Evolutionary conservation across 805 yeast genomes (phyloP), one percentile per base, ranked within the genome.

Genomic region (Barnettozyma populi): DNA sequence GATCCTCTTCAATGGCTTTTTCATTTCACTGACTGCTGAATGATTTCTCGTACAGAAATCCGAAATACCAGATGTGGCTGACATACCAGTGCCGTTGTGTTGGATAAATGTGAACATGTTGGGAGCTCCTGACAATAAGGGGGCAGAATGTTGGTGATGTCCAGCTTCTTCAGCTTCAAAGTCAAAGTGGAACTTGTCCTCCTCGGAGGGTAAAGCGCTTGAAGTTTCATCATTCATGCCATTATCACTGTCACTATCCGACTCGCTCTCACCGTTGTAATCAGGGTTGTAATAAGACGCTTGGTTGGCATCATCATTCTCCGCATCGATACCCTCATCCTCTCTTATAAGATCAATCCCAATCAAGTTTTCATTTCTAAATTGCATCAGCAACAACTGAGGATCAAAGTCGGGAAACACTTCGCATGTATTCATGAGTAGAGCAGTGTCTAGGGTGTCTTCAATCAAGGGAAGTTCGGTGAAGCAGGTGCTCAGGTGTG

Each of bases 361-460:
- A 46, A 13, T 34, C 32, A 36, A 24, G 9, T 46, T 7, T 11
- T 42, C 45, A 42, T 46, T 36, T 18, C 16, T 18, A n/a, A 32
- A 46, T 11, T 46, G 49, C 19, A 46, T 23, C 16, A 16, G 42
- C 16, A 46, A 14, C 13, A 46, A 25, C 27, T 46, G 36, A 13
- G 49, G 49, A 38, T 46, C 49, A 34, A 46, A 46, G 13, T 46
- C 49, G 14, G 46, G 49, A 11, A 43, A 43, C 14, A 43, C 41
- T 9, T 42, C 46, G 34, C 46, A 46, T 8, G 49, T 46, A 18
- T 34, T 41, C 27, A 41, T 37, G 29, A 37, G 43, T 18, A 41
- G 7, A n/a, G 37, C 37, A 18, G 37, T 35, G 23, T 35, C 37
- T 13, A 35, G 18, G 18, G 37, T 31, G 21, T 36, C 18, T 23